These are phyloP conservation scores for Tolypocladium pustulatum DNA, from an alignment of 2,329 filamentous ascomycete genomes.

Conservation along the genomic window DNA sequence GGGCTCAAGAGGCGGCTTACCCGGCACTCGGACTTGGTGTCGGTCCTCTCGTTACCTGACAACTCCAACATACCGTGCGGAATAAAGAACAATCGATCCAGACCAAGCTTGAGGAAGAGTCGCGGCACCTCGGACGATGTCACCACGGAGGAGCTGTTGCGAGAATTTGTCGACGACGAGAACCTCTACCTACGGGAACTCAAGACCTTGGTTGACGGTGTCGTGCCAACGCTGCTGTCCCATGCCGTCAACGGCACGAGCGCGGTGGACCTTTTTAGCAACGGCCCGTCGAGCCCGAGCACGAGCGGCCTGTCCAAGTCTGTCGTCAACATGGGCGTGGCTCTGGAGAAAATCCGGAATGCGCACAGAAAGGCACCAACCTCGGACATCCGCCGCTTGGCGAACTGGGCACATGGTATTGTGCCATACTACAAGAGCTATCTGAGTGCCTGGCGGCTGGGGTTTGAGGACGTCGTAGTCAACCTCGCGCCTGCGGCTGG, in stretches of 20 bases:
- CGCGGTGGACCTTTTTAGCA: slow-evolving; percentile 57
- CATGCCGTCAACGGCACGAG: slow-evolving; percentile 66
- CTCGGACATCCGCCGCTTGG: slow-evolving; percentile 58
- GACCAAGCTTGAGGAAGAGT: slow-evolving; percentile 67
- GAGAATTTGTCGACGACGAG: slow-evolving; percentile 76
- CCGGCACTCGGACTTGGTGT: slow-evolving; percentile 88
- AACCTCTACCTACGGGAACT: slow-evolving; percentile 81
- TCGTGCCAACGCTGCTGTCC: slow-evolving; percentile 82
- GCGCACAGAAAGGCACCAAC: slow-evolving; percentile 73
- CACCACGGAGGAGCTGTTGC: slow-evolving; percentile 65
- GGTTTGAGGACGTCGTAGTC: slow-evolving; percentile 89
- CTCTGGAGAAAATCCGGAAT: slow-evolving; percentile 71
- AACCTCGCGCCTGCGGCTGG: slow-evolving; percentile 67
- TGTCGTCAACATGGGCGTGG: slow-evolving; percentile 88
- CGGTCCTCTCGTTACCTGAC: slow-evolving; percentile 69
- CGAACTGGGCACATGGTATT: slow-evolving; percentile 72
- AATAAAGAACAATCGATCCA: slow-evolving; percentile 61
- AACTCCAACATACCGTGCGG: slow-evolving; percentile 44
- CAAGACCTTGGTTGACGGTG: slow-evolving; percentile 85
- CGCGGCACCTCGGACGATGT: slow-evolving; percentile 56
- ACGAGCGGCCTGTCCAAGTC: slow-evolving; percentile 63
- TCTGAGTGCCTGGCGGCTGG: slow-evolving; percentile 77
- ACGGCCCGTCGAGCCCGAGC: slow-evolving; percentile 39
- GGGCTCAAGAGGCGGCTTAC: slow-evolving; percentile 67
- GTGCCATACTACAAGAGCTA: slow-evolving; percentile 77